Evolutionary conservation across 208 protist species (phyloP), one percentile per base, ranked within the genome.

Genomic region (Trypanosomatidae sp.): DNA sequence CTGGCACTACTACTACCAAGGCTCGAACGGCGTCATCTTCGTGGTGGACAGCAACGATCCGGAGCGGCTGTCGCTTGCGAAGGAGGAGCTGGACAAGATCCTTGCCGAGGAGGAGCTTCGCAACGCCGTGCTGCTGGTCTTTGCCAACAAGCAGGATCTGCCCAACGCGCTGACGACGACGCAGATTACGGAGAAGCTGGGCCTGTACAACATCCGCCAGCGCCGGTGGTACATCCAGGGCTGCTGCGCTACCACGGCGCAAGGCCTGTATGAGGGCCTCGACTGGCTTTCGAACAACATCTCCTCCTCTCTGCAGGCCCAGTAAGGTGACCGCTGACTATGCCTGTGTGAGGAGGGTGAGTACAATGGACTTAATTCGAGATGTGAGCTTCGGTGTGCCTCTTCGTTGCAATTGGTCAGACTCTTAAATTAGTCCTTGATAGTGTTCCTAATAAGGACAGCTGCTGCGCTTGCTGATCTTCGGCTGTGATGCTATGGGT

Each of bases 121-220:
- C 59, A 98, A 99, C 66, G 97, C 98, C 0, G 82, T 95, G 30
- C 80, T 99, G 15, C 93, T 99, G 4, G 97, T 99, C 3, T 99
- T 99, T 73, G 98, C 98, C 17, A 99, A 99, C 94, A 99, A 99
- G 87, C 98, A 99, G 85, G 98, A 99, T 90, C 77, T 99, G 59
- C 98, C 98, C 53, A 99, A 99, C 80, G 98, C 98, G 25, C 98
- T 99, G 90, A 96, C 88, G 62, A 97, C 91, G 13, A 97, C 92
- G 12, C 98, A 99, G 84, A 91, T 99, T 39, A 98, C 93, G 9
- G 97, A 99, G 76, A 96, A 98, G 85, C 90, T 99, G 1, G 96
- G 95, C 9, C 91, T 99, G 25, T 84, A 98, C 50, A 83, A 88
- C 41, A 83, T 99, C 50, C 90, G 90, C 68, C 84, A 99, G 74